Conservation (phyloP, 768 basidiomycete species). For the Termitomyces titanicus region DNA sequence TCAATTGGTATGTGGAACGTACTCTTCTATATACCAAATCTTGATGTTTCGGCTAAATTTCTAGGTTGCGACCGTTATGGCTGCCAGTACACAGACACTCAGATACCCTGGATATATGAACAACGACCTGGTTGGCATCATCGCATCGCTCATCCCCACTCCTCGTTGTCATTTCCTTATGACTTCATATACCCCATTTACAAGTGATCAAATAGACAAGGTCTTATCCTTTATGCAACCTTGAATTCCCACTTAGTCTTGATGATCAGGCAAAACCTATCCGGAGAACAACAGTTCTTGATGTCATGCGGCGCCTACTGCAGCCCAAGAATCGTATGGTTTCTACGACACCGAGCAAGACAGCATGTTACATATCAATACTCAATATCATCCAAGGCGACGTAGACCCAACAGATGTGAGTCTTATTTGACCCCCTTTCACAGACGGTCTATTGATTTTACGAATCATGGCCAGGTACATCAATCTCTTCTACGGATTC, state of each 20-base stretch:
- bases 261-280: constrained; percentile 83
- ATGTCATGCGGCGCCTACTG: constrained; percentile 95
- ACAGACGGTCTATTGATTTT: neutral
- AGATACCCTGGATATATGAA: constrained; percentile 99
- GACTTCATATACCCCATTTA: constrained; percentile 99
- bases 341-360: constrained; percentile 86
- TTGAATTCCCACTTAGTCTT: neutral
- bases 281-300: constrained; percentile 92
- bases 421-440: constrained; percentile 4
- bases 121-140: constrained; percentile 96
- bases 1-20: constrained; percentile 58
- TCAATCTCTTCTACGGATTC: constrained; percentile 93
- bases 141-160: constrained; percentile 94
- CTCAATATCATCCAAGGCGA: constrained; percentile 99
- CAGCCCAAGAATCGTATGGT: constrained; percentile 99
- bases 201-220: constrained; percentile 95
- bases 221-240: constrained; percentile 30
- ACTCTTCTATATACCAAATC: neutral
- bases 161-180: constrained; percentile 97
- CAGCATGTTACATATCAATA: constrained; percentile 95
- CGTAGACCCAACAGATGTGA: constrained; percentile 94
- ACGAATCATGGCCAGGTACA: constrained; percentile 61
- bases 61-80: constrained; percentile 96
- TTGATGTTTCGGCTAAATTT: neutral
- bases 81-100: constrained; percentile 94